Conservation (phyloP, 768 basidiomycete genomes). For the Mycena indigotica region DNA sequence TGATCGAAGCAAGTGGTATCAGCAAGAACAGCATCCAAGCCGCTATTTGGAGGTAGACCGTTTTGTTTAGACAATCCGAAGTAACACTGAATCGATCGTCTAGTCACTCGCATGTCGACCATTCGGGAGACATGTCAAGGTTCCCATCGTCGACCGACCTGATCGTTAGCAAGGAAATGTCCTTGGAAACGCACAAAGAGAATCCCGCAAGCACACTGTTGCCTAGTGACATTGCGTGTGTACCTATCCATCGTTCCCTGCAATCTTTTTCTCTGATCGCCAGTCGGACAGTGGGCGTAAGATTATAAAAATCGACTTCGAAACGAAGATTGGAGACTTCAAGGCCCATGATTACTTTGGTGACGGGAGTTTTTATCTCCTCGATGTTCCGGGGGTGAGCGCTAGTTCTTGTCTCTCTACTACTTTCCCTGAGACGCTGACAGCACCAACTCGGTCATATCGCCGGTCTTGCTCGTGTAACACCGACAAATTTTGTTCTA, state of each 20-base stretch:
- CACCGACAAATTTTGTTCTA: constrained; percentile 20
- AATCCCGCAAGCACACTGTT: constrained; percentile 3
- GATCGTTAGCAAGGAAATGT: constrained; percentile 8
- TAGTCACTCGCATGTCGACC: constrained; percentile 11
- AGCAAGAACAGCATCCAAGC: constrained; percentile 6
- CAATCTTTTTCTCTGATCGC: not conserved
- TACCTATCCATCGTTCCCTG: not conserved
- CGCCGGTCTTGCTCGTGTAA: constrained; percentile 21
- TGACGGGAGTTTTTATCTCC: constrained; percentile 19
- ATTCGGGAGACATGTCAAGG: constrained; percentile 16
- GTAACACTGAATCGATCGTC: not conserved
- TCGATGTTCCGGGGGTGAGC: constrained; percentile 19
- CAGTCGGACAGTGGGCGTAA: constrained; percentile 6
- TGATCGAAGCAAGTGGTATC: constrained; percentile 9
- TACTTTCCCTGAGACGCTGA: not conserved
- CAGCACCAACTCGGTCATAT: constrained; percentile 25
- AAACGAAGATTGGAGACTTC: constrained; percentile 6
- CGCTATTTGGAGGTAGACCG: constrained; percentile 13
- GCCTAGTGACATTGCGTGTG: constrained; percentile 10
- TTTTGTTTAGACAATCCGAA: not conserved
- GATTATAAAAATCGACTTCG: constrained; percentile 3
- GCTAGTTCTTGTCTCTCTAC: not conserved
- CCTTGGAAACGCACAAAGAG: not conserved
- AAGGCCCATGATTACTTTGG: constrained; percentile 20
- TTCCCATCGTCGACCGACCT: constrained; percentile 17